Percentiles rank a stretch among this genome's conserved stretches.
These are phyloP conservation scores for Penicillium fimorum DNA, from an alignment of 495 filamentous ascomycete genomes.

Conservation along the genomic window DNA sequence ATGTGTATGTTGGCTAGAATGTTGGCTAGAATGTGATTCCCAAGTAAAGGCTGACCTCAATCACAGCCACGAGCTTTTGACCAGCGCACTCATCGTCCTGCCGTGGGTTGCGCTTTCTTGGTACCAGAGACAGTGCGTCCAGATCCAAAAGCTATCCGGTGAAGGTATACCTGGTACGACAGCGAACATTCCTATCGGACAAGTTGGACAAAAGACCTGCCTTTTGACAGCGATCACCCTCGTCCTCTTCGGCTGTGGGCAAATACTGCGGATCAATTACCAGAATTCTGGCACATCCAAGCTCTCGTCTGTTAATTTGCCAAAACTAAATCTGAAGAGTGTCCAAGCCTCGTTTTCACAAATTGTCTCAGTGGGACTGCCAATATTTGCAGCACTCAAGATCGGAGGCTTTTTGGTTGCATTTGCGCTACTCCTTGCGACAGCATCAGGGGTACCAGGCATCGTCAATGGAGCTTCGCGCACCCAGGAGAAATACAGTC, in stretches of 20 bases:
- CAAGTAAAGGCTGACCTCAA: conserved; percentile 16
- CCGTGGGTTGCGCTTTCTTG: conserved; percentile 47
- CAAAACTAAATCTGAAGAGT: conserved; percentile 17
- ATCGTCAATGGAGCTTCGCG: conserved; percentile 17
- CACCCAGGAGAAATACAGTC: conserved; percentile 22
- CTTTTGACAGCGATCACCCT: conserved; percentile 29
- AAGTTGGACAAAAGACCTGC: conserved; percentile 20
- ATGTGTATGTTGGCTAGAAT: conserved; percentile 18
- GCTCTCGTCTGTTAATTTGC: conserved; percentile 16
- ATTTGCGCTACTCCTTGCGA: conserved; percentile 47
- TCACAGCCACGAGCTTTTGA: conserved; percentile 33
- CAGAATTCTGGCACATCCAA: conserved; percentile 8
- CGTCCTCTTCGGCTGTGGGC: conserved; percentile 30
- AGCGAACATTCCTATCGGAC: conserved; percentile 3
- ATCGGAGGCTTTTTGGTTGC: conserved; percentile 55
- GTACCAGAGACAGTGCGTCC: conserved; percentile 35
- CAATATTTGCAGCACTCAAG: conserved; percentile 56
- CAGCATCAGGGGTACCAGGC: conserved; percentile 42
- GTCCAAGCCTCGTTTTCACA: conserved; percentile 25
- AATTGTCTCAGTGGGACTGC: conserved; percentile 44
- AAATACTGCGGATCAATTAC: conserved; percentile 19
- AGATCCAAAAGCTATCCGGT: not conserved
- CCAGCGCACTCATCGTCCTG: conserved; percentile 33
- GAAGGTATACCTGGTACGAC: conserved; percentile 7
- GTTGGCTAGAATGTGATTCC: conserved; percentile 6